These are phyloP conservation scores for Leptodontidium sp. DNA, from an alignment of 2,329 filamentous ascomycete species.

Conservation along the genomic window DNA sequence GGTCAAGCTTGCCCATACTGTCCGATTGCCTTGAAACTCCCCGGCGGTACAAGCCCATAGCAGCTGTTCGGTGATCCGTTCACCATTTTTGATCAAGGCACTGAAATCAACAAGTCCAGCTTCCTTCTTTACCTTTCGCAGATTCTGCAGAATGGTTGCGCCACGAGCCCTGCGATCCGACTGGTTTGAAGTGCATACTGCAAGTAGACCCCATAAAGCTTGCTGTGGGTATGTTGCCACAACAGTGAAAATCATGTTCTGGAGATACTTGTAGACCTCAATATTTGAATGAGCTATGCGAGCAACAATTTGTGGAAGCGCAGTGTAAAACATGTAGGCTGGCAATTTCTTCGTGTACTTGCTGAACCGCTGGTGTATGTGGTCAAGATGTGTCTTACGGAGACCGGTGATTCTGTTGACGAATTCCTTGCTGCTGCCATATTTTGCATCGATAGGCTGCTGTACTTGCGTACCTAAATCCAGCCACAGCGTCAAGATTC, in stretches of 20 bases:
- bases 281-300: constrained; percentile 87
- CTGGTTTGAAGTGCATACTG: constrained; percentile 83
- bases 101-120: constrained; percentile 64
- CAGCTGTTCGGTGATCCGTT: constrained; percentile 84
- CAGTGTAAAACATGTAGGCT: constrained; percentile 80
- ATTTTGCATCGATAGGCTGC: constrained; percentile 60
- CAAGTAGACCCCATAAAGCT: constrained; percentile 88
- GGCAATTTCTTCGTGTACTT: constrained; percentile 80
- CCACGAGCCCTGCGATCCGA: constrained; percentile 69
- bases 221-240: constrained; percentile 88
- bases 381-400: constrained; percentile 71
- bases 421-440: constrained; percentile 54
- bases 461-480: constrained; percentile 84
- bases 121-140: constrained; percentile 59
- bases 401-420: constrained; percentile 60
- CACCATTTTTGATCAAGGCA: constrained; percentile 76
- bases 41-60: constrained; percentile 82
- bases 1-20: constrained; percentile 74
- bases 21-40: constrained; percentile 73
- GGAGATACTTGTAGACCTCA: constrained; percentile 79
- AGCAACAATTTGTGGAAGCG: constrained; percentile 93
- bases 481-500: constrained; percentile 92
- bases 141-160: constrained; percentile 58
- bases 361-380: constrained; percentile 77
- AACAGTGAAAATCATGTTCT: constrained; percentile 85